phyloP scores from a whole-genome alignment of 106 monocot species.

The Apostasia ramifera region DNA sequence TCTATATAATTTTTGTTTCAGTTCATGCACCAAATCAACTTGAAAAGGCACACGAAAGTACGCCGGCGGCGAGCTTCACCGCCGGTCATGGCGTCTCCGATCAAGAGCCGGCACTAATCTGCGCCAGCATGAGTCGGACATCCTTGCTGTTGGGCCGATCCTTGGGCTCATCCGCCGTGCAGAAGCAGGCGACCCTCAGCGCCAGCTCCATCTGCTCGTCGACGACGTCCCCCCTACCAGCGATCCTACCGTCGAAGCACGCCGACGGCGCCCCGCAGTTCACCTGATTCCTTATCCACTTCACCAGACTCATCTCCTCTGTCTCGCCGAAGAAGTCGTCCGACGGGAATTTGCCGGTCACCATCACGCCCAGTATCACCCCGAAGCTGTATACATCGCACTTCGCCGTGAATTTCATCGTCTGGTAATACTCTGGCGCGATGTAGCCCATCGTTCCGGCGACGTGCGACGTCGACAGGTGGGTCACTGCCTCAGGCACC shows the following conservation, averaged over 20 bases:
- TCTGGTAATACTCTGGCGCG: slow-evolving; percentile 85
- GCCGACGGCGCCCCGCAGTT: background rate
- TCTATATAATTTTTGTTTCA: no score
- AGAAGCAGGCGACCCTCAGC: slow-evolving; percentile 64
- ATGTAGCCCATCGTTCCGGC: slow-evolving; percentile 74
- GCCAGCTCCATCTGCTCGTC: slow-evolving; percentile 50
- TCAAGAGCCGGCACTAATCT: slow-evolving; percentile 7
- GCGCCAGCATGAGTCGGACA: slow-evolving; percentile 40
- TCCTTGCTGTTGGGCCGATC: slow-evolving; percentile 72
- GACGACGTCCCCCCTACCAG: slow-evolving; percentile 14
- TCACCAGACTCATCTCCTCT: slow-evolving; percentile 38
- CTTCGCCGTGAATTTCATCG: slow-evolving; percentile 56
- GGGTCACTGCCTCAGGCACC: slow-evolving; percentile 50
- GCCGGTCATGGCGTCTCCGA: no score
- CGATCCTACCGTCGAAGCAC: slow-evolving; percentile 39
- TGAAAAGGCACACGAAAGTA: no score
- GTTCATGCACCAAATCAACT: no score
- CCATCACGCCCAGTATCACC: slow-evolving; percentile 60
- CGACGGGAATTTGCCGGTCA: slow-evolving; percentile 48
- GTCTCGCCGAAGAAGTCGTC: slow-evolving; percentile 55
- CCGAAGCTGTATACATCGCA: slow-evolving; percentile 77
- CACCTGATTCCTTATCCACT: slow-evolving; percentile 50
- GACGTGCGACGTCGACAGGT: slow-evolving; percentile 47
- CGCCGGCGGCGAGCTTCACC: no score
- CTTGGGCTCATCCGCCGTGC: slow-evolving; percentile 48